These are phyloP conservation scores for Tetrastigma voinierianum DNA, from an alignment of 164 flowering plant genomes.

Conservation along the genomic window DNA sequence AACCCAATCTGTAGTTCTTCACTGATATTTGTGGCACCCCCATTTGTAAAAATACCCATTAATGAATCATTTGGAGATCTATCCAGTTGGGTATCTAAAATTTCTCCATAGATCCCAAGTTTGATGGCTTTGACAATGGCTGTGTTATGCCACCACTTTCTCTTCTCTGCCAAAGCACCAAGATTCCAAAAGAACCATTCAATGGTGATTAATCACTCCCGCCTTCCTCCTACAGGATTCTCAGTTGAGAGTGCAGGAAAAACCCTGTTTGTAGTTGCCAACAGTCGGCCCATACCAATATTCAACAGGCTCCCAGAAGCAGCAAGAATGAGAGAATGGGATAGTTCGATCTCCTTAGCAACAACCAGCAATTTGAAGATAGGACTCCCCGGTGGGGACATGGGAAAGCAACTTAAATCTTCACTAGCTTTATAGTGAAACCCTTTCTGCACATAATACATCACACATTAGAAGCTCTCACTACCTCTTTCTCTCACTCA, in stretches of 20 bases:
- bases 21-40: not conserved
- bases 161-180: too few relatives aligned
- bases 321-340: not conserved
- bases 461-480: constrained; percentile 88
- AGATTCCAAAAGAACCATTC: not conserved
- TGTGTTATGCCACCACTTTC: too few relatives aligned
- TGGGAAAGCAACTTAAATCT: constrained; percentile 43
- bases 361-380: constrained; percentile 50
- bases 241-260: too few relatives aligned
- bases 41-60: not conserved
- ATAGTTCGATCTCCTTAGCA: constrained; percentile 35
- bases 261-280: too few relatives aligned
- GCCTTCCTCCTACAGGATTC: too few relatives aligned
- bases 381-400: constrained; percentile 39
- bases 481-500: constrained; percentile 57
- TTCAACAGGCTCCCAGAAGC: not conserved
- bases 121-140: not conserved
- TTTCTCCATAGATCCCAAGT: not conserved
- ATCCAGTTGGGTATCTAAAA: not conserved
- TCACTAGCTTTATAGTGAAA: constrained; percentile 46
- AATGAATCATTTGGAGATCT: too few relatives aligned
- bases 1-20: not conserved
- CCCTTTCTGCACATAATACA: constrained; percentile 82
- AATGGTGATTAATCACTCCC: too few relatives aligned
- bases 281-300: not conserved